Conservation (phyloP, 495 filamentous ascomycete species). For the Penicillium maclennaniae region DNA sequence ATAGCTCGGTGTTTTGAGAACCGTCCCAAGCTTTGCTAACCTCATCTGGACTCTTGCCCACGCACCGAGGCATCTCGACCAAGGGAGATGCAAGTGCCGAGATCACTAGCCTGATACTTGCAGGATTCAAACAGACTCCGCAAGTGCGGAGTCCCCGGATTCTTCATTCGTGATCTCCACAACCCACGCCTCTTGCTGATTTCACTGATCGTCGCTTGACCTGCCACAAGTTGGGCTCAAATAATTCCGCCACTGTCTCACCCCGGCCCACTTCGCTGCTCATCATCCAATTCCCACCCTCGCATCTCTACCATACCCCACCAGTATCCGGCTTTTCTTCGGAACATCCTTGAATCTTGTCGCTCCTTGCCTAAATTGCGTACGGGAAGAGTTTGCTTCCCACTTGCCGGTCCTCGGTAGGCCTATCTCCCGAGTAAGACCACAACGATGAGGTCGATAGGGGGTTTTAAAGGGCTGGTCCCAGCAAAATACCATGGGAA, state of each 20-base stretch:
- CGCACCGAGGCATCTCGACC: neutral
- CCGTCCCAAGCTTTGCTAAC: neutral
- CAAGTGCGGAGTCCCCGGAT: constrained; percentile 22
- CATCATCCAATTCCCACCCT: neutral
- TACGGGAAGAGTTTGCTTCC: constrained; percentile 5
- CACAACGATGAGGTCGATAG: neutral
- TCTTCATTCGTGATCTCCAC: neutral
- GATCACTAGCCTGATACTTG: constrained; percentile 1
- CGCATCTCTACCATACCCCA: neutral
- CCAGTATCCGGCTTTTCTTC: constrained; percentile 9
- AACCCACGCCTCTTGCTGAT: neutral
- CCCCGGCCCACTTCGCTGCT: neutral
- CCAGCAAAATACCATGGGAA: constrained; percentile 6
- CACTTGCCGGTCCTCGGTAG: constrained; percentile 11
- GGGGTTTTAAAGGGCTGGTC: neutral
- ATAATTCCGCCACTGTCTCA: neutral
- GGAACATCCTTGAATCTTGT: constrained; percentile 2
- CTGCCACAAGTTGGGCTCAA: neutral
- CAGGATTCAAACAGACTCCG: neutral
- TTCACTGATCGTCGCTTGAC: constrained; percentile 2
- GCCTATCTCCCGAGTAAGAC: neutral
- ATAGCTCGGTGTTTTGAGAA: too few relatives aligned
- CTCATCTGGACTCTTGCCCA: neutral
- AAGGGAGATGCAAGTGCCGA: constrained; percentile 4
- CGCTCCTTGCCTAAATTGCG: neutral